Base-by-base conservation (phyloP, 2,329 filamentous ascomycete species). In the Didymella sp. region DNA sequence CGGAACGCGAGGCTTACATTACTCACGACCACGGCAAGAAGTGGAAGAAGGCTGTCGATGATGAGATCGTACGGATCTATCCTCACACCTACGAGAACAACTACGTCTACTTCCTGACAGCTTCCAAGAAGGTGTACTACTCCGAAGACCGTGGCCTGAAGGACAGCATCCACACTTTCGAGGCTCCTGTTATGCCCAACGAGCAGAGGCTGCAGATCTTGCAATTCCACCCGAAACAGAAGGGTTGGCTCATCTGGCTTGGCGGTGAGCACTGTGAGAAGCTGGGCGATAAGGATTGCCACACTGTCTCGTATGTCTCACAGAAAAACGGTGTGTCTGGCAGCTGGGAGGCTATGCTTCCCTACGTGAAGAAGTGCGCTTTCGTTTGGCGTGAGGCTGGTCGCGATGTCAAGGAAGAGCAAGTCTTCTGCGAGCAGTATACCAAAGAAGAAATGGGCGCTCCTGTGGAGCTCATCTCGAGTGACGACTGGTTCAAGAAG, bases 241-340 rank as follows among this genome's bases (percentile, higher is more conserved):
- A 69, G 12, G 90, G 96, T 69, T 97, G 92, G 92, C 81, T 98
- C 40, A 90, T 99, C 59, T 98, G 93, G 92, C 86, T 89, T 45
- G 94, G 93, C 35, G 79, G 79, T 9, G 79, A 87, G 62, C 85
- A 89, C 60, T 96, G 91, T 72, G 84, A 87, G 40, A 81, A 80
- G 11, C 74, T 75, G 6, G 78, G 76, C 15, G 77, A 79, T 27
- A 61, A 63, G 24, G 74, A 85, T 30, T 97, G 93, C 74, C 88
- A 90, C 67, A 82, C 82, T 1, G 86, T 90, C 60, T 91, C 93
- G 2, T 92, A 90, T 41, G 82, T 91, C 55, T 92, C 90, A 31
- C 87, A 81, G 28, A 91, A 96, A 70, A 89, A 91, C 48, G 94
- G 94, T 28, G 77, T 81, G 27, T 82, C 85, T 4, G 62, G 60